These are phyloP conservation scores for Taxawa tesnikishii DNA, from an alignment of 2,329 filamentous ascomycete genomes.

Conservation along the genomic window DNA sequence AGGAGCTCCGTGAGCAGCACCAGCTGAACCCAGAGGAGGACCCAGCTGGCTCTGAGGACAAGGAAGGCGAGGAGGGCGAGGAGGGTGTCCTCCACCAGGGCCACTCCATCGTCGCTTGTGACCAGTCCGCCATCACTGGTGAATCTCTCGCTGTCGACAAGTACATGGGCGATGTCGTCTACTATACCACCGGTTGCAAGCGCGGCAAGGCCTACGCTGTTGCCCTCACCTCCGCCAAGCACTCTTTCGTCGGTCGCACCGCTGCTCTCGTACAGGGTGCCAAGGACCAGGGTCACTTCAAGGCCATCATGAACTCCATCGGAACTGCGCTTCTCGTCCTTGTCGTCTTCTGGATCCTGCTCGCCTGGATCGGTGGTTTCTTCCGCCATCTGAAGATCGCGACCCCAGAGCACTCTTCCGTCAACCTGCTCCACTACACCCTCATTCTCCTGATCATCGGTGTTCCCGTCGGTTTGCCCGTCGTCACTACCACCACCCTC, in stretches of 20 bases:
- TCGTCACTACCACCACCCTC: slow-evolving; percentile 66
- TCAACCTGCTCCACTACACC: slow-evolving; percentile 56
- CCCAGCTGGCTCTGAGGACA: slow-evolving; percentile 46
- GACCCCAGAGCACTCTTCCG: slow-evolving; percentile 42
- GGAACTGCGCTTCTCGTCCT: slow-evolving; percentile 61
- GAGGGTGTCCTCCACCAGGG: slow-evolving; percentile 50
- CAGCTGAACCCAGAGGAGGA: slow-evolving; percentile 43
- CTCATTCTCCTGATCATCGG: slow-evolving; percentile 64
- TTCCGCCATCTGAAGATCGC: slow-evolving; percentile 57
- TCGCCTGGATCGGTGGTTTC: slow-evolving; percentile 68
- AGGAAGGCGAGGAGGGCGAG: slow-evolving; percentile 44
- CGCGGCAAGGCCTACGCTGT: slow-evolving; percentile 65
- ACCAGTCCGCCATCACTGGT: slow-evolving; percentile 72
- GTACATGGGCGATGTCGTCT: slow-evolving; percentile 64
- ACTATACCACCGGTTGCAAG: slow-evolving; percentile 75
- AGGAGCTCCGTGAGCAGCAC: slow-evolving; percentile 46
- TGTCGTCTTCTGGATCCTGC: slow-evolving; percentile 66
- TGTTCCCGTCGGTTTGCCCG: slow-evolving; percentile 68
- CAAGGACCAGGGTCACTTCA: slow-evolving; percentile 66
- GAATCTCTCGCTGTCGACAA: slow-evolving; percentile 70
- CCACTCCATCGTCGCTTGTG: slow-evolving; percentile 56
- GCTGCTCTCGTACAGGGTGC: slow-evolving; percentile 63
- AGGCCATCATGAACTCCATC: slow-evolving; percentile 74
- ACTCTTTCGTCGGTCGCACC: slow-evolving; percentile 67
- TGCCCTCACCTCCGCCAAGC: slow-evolving; percentile 52